These are phyloP conservation scores for Salix purpurea DNA, from an alignment of 345 rosid species.

Conservation along the genomic window DNA sequence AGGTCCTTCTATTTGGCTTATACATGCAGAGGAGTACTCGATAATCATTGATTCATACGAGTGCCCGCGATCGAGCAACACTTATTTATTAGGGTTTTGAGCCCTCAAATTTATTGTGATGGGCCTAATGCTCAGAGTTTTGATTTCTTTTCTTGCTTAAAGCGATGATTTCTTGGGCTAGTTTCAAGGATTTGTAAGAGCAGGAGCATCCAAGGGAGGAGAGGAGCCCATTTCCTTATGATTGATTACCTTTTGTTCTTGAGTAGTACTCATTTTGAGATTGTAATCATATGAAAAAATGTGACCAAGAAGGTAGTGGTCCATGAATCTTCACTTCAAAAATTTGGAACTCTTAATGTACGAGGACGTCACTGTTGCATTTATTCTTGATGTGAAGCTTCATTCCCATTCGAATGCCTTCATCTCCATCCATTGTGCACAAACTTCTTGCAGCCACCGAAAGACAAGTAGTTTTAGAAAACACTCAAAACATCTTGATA, in stretches of 20 bases:
- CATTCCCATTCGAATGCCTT: neutral
- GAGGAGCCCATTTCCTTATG: neutral
- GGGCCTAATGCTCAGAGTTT: neutral
- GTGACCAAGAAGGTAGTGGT: neutral
- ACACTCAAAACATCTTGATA: no score
- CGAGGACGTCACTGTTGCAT: neutral
- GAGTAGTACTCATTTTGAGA: no score
- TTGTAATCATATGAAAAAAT: neutral
- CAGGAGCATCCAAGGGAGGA: neutral
- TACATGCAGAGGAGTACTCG: no score
- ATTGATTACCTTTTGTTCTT: neutral
- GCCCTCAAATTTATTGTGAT: constrained; percentile 5
- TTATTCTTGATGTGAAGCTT: neutral
- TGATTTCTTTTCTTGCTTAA: neutral
- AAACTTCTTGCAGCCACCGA: neutral
- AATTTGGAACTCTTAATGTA: no score
- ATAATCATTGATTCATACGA: no score
- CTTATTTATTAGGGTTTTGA: constrained; percentile 7
- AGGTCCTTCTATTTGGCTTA: no score
- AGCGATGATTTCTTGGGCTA: neutral
- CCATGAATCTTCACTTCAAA: neutral
- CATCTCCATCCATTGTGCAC: neutral
- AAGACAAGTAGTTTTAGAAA: neutral
- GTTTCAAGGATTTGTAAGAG: neutral
- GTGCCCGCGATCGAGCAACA: neutral